Evolutionary conservation across 805 yeast genomes (phyloP), one percentile per base, ranked within the genome.

Genomic region (Wickerhamomyces pijperi): DNA sequence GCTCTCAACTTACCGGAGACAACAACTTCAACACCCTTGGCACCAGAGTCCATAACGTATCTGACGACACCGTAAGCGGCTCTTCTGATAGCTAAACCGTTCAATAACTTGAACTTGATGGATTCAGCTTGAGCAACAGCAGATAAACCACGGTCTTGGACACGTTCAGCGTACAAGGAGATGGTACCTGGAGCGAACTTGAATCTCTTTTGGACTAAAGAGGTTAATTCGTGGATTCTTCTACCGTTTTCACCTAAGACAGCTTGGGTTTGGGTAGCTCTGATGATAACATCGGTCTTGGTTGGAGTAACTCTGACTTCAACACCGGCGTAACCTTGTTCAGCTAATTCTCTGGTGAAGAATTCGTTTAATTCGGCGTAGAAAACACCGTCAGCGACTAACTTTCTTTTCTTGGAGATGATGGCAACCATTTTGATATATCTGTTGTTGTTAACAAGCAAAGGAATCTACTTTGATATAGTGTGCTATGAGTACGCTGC

Each of bases 11-110:
- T 92, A 82, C 98, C 98, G 59, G 97, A 87, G 65, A 92, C 84
- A 61, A 92, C 97, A 70, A 92, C 98, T 79, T 92, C 98, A 65
- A 94, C 96, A 88, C 98, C 98, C 85, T 92, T 92, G 67, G 98
- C 98, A 74, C 98, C 98, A 54, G 97, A 86, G 72, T 88, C 97
- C 96, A 92, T 92, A 64, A 94, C 96, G 82, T 78, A 85, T 79
- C 98, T 87, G 74, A 92, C 94, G 59, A 92, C 97, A 86, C 97
- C 97, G 86, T 92, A 92, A 62, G 97, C 97, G 60, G 98, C 98
- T 78, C 98, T 86, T 79, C 98, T 87, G 77, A 92, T 87, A 64
- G 97, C 95, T 65, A 92, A 82, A 78, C 98, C 98, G 75, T 82
- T 83, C 65, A 92, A 83, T 61, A 92, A 81, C 78, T 92, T 92